Evolutionary conservation across 1,284 basidiomycete species (phyloP).

Genomic region (Stereum hirsutum): DNA sequence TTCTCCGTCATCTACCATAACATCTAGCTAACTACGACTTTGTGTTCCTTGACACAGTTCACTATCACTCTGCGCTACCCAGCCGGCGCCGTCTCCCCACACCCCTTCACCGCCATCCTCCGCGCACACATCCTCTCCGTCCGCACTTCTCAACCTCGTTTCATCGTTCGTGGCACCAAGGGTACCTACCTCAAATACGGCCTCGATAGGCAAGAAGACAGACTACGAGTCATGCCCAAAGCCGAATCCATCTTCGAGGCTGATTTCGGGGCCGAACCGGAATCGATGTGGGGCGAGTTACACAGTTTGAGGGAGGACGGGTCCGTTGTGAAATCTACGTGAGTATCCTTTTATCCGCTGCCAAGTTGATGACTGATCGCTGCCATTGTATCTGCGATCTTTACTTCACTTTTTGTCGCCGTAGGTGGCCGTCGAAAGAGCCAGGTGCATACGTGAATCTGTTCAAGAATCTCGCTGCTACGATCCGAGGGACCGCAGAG

Average conservation of each 20-base stretch:
- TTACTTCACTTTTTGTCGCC: background rate
- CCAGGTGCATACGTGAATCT: constrained; percentile 51
- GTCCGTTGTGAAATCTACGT: constrained; percentile 39
- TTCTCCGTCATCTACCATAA: background rate
- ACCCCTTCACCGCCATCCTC: constrained; percentile 61
- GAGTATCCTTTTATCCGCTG: constrained; percentile 15
- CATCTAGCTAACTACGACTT: background rate
- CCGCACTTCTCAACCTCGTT: constrained; percentile 58
- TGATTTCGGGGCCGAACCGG: constrained; percentile 37
- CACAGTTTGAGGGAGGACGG: constrained; percentile 44
- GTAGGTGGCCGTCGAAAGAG: constrained; percentile 56
- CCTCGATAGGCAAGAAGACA: constrained; percentile 72
- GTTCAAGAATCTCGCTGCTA: constrained; percentile 56
- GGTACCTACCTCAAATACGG: constrained; percentile 74
- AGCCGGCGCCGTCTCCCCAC: constrained; percentile 27
- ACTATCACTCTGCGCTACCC: constrained; percentile 60
- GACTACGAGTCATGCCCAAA: constrained; percentile 43
- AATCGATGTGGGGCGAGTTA: constrained; percentile 48
- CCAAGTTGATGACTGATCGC: background rate
- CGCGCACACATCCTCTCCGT: constrained; percentile 65
- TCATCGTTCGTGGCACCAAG: constrained; percentile 56
- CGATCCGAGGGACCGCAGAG: constrained; percentile 45
- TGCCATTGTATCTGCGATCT: background rate
- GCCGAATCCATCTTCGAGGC: constrained; percentile 35
- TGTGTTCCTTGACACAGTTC: constrained; percentile 34